A percentile compares a stretch with the other conserved stretches of the same genome.
Evolutionary conservation across 768 basidiomycete genomes (phyloP).

Genomic region (Lepiota subincarnata): DNA sequence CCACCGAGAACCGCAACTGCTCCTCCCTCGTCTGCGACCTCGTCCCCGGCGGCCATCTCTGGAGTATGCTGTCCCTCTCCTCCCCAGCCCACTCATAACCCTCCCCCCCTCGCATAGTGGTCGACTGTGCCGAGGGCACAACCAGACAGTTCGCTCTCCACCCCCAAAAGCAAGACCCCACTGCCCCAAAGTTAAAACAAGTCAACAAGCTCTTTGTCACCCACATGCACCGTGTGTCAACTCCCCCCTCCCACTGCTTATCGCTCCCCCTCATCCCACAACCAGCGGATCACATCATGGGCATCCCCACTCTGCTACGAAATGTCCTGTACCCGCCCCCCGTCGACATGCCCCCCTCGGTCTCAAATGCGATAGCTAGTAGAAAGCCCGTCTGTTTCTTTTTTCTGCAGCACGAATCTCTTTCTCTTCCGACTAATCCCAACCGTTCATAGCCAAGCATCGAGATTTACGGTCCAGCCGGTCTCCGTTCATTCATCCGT

Average conservation of each 20-base stretch:
- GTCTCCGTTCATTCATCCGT: slow-evolving; percentile 72
- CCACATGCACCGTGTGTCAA: slow-evolving; percentile 69
- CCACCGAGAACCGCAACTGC: slow-evolving; percentile 68
- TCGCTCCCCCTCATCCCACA: slow-evolving; percentile 1
- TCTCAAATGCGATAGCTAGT: slow-evolving; percentile 15
- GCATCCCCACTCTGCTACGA: slow-evolving; percentile 63
- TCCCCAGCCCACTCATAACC: slow-evolving; percentile 10
- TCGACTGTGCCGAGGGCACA: slow-evolving; percentile 84
- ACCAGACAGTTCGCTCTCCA: slow-evolving; percentile 61
- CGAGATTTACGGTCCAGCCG: slow-evolving; percentile 77
- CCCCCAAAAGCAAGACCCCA: slow-evolving; percentile 27
- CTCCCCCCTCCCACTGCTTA: neutral
- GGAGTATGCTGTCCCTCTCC: slow-evolving; percentile 49
- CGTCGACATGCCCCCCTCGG: slow-evolving; percentile 15
- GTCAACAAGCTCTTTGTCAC: slow-evolving; percentile 76
- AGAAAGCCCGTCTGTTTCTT: slow-evolving; percentile 16
- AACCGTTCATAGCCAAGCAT: slow-evolving; percentile 41
- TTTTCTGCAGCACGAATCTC: neutral
- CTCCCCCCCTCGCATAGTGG: slow-evolving; percentile 43
- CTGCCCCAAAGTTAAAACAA: slow-evolving; percentile 37
- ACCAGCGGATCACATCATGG: slow-evolving; percentile 71
- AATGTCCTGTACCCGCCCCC: slow-evolving; percentile 49
- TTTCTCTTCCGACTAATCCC: slow-evolving; percentile 4
- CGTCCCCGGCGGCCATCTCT: slow-evolving; percentile 49
- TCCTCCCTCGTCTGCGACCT: slow-evolving; percentile 67